Percentiles rank a stretch among this genome's conserved stretches.
Conservation (phyloP, 2,329 filamentous ascomycete species). For the Nemania sp. region DNA sequence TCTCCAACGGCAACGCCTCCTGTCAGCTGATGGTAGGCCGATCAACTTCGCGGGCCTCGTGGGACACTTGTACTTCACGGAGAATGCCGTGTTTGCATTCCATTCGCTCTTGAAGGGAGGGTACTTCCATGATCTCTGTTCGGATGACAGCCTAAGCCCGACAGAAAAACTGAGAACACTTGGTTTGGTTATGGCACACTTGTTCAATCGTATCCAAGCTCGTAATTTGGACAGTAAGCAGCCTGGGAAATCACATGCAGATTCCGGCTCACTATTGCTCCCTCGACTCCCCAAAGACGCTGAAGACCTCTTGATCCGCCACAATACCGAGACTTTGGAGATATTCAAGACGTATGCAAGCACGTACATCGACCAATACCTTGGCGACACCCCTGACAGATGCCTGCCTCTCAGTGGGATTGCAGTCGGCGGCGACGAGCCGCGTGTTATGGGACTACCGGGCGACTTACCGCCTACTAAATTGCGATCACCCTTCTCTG, state of each 20-base stretch:
- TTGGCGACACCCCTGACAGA: slow-evolving; percentile 62
- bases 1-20: slow-evolving; percentile 74
- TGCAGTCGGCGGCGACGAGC: slow-evolving; percentile 29
- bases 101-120: slow-evolving; percentile 75
- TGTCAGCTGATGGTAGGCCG: slow-evolving; percentile 70
- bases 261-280: slow-evolving; percentile 74
- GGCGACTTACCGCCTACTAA: slow-evolving; percentile 33
- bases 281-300: slow-evolving; percentile 71
- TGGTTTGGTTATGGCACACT: slow-evolving; percentile 75
- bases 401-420: slow-evolving; percentile 67
- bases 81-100: slow-evolving; percentile 81
- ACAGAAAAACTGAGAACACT: slow-evolving; percentile 57
- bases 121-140: slow-evolving; percentile 38
- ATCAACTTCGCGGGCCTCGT: slow-evolving; percentile 79
- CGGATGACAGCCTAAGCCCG: background rate
- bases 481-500: slow-evolving; percentile 76
- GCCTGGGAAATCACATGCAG: slow-evolving; percentile 63
- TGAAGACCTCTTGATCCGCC: slow-evolving; percentile 64
- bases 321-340: slow-evolving; percentile 74
- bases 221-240: slow-evolving; percentile 43
- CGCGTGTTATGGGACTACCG: slow-evolving; percentile 20
- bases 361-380: slow-evolving; percentile 75
- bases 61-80: slow-evolving; percentile 80
- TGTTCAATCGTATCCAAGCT: slow-evolving; percentile 72
- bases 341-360: slow-evolving; percentile 77